Conservation (phyloP, 1,284 basidiomycete genomes). For the Cutaneotrichosporon cutaneum region DNA sequence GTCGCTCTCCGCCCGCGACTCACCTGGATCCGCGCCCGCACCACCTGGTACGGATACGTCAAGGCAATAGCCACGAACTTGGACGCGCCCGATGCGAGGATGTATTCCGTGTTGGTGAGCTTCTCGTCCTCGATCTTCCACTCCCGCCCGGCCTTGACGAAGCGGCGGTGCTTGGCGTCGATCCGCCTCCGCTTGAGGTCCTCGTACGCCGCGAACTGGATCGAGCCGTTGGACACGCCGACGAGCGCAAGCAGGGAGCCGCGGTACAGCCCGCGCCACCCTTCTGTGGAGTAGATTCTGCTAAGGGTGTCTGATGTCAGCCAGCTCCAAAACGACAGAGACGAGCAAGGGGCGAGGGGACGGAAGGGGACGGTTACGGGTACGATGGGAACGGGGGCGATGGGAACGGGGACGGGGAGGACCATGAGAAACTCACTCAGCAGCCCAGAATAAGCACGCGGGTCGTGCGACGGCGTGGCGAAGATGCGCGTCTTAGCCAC, state of each 20-base stretch:
- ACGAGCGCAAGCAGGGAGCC: slow-evolving; percentile 86
- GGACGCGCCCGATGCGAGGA: slow-evolving; percentile 84
- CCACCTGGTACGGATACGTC: slow-evolving; percentile 97
- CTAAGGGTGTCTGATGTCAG: slow-evolving; percentile 12
- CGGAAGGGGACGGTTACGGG: too few species aligned
- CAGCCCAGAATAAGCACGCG: slow-evolving; percentile 71
- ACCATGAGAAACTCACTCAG: slow-evolving; percentile 61
- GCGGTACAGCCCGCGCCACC: slow-evolving; percentile 75
- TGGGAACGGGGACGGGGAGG: not conserved
- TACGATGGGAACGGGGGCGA: too few species aligned
- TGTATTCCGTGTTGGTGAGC: slow-evolving; percentile 86
- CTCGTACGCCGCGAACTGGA: slow-evolving; percentile 96
- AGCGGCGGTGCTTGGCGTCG: slow-evolving; percentile 66
- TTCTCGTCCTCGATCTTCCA: slow-evolving; percentile 76
- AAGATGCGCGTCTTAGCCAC: slow-evolving; percentile 98
- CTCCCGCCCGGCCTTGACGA: slow-evolving; percentile 60
- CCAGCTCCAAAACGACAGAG: too few species aligned
- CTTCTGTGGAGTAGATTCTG: slow-evolving; percentile 67
- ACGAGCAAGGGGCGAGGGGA: too few species aligned
- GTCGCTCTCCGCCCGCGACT: not conserved
- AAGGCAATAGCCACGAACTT: slow-evolving; percentile 80
- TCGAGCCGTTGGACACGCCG: slow-evolving; percentile 91
- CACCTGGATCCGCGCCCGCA: slow-evolving; percentile 87
- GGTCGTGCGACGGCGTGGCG: slow-evolving; percentile 67
- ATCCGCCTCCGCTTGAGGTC: slow-evolving; percentile 89